These are phyloP conservation scores for Penicillium fimorum DNA, from an alignment of 495 filamentous ascomycete genomes.

Conservation along the genomic window DNA sequence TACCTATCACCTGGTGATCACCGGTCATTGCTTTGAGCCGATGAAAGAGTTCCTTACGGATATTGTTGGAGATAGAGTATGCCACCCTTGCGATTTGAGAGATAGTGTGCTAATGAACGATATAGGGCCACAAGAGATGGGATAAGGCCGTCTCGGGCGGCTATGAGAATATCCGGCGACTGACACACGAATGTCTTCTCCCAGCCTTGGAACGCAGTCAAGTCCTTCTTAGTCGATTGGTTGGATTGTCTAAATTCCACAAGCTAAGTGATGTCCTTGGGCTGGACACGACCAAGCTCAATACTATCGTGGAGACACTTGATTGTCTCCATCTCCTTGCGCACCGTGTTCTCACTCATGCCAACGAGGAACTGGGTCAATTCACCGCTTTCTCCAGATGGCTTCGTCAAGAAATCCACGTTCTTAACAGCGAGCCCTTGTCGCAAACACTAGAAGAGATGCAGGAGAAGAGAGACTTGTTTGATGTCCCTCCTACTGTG, in stretches of 20 bases:
- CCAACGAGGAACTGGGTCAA: conserved; percentile 74
- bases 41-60: conserved; percentile 89
- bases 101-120: conserved; percentile 17
- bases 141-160: conserved; percentile 78
- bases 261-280: conserved; percentile 65
- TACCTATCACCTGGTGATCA: conserved; percentile 81
- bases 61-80: conserved; percentile 77
- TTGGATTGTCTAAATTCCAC: conserved; percentile 82
- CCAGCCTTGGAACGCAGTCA: conserved; percentile 81
- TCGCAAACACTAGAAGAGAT: conserved; percentile 47
- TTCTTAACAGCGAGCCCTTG: conserved; percentile 44
- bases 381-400: conserved; percentile 80
- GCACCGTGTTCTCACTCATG: conserved; percentile 67
- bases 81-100: conserved; percentile 14
- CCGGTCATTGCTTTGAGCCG: conserved; percentile 72
- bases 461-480: conserved; percentile 44
- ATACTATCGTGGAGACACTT: conserved; percentile 65
- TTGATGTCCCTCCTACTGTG: conserved; percentile 48
- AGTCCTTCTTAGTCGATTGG: conserved; percentile 77
- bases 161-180: conserved; percentile 69
- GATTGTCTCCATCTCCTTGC: conserved; percentile 70
- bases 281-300: conserved; percentile 57
- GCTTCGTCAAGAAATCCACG: conserved; percentile 82
- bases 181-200: conserved; percentile 82
- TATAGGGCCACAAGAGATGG: conserved; percentile 90